These are phyloP conservation scores for Trichoderma gamsii DNA, from an alignment of 495 filamentous ascomycete genomes.

Conservation along the genomic window DNA sequence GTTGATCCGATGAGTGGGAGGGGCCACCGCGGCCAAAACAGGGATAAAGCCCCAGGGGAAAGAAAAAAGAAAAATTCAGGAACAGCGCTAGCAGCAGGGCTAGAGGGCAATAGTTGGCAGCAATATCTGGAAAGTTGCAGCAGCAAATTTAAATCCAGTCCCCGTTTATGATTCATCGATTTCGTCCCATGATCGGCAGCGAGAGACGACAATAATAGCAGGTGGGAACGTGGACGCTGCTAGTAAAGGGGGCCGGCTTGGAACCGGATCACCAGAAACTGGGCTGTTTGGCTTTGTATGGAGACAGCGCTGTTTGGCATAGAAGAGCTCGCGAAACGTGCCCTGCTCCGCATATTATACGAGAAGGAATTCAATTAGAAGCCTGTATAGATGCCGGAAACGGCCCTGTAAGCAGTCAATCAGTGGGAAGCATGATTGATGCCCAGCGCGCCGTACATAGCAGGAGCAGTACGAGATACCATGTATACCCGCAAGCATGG, in stretches of 20 bases:
- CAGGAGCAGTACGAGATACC: too few species aligned
- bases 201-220: background rate
- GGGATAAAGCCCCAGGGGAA: background rate
- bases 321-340: background rate
- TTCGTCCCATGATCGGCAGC: slow-evolving; percentile 4
- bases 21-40: background rate
- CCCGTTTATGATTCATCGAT: slow-evolving; percentile 1
- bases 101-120: slow-evolving; percentile 10
- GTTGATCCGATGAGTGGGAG: background rate
- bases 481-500: too few species aligned
- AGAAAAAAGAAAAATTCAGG: too few species aligned
- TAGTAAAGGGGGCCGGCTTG: background rate
- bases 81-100: background rate
- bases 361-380: background rate
- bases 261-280: background rate
- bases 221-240: background rate
- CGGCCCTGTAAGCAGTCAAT: too few species aligned
- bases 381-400: background rate
- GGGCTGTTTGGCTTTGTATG: background rate
- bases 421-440: too few species aligned
- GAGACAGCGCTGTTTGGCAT: background rate
- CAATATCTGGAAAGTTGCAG: background rate
- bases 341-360: background rate
- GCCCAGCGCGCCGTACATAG: too few species aligned
- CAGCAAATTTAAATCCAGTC: background rate